Evolutionary conservation across 331 rosid species (phyloP).

Genomic region (Pyracantha coccinea): DNA sequence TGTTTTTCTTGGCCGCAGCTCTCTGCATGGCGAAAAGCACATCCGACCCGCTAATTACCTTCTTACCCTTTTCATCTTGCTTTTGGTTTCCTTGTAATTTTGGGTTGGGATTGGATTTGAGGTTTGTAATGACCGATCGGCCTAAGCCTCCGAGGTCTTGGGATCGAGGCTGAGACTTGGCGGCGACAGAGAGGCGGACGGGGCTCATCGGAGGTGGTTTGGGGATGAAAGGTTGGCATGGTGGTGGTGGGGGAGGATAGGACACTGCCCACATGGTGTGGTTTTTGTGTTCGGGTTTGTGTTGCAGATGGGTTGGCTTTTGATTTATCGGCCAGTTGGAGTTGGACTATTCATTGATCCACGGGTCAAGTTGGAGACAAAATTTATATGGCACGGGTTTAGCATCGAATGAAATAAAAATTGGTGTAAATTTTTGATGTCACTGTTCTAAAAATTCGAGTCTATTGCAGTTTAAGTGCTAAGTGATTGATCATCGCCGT

Average conservation of each 20-base stretch:
- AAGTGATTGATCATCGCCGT: fast-evolving
- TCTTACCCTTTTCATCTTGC: conserved; percentile 15
- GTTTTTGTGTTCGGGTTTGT: too few relatives aligned
- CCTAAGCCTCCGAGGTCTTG: conserved; percentile 25
- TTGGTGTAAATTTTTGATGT: too few relatives aligned
- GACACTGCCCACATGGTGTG: not conserved
- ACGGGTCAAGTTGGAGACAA: too few relatives aligned
- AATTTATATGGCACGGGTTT: too few relatives aligned
- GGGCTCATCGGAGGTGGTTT: conserved; percentile 2
- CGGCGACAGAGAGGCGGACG: conserved; percentile 12
- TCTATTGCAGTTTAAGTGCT: fast-evolving
- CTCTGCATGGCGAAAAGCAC: conserved; percentile 64
- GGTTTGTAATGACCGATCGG: conserved; percentile 12
- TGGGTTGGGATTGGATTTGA: conserved; percentile 18
- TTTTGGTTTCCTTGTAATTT: conserved; percentile 1
- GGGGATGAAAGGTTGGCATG: conserved; percentile 11
- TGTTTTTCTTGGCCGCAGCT: conserved; percentile 35
- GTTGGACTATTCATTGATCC: too few relatives aligned
- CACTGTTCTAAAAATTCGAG: too few relatives aligned
- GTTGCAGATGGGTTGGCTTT: too few relatives aligned
- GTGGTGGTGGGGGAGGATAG: conserved; percentile 6
- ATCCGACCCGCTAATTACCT: conserved; percentile 53
- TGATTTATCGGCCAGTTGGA: too few relatives aligned
- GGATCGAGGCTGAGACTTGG: conserved; percentile 1
- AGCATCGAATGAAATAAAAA: too few relatives aligned